phyloP scores from a whole-genome alignment of 345 rosid species.

The Eucalyptus pauciflora region DNA sequence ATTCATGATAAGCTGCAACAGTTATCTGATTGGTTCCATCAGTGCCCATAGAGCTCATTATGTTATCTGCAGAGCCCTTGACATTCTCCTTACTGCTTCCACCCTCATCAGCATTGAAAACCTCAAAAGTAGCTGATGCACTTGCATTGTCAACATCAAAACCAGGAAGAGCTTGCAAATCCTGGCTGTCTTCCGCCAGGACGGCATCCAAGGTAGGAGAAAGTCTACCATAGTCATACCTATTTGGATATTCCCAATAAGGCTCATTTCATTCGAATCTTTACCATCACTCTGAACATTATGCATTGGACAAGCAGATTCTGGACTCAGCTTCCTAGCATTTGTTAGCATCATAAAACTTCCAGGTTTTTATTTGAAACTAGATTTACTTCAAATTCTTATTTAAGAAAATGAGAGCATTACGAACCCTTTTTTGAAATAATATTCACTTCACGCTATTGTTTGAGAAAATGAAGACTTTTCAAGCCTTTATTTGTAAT shows the following conservation, averaged over 20 bases:
- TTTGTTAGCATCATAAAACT: conserved; percentile 51
- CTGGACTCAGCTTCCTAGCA: conserved; percentile 27
- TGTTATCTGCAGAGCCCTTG: conserved; percentile 1
- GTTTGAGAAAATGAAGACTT: no score
- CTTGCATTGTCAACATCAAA: conserved; percentile 1
- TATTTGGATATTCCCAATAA: conserved; percentile 50
- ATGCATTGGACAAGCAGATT: conserved; percentile 10
- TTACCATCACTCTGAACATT: conserved; percentile 37
- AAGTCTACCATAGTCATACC: conserved; percentile 56
- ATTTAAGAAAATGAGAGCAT: no score
- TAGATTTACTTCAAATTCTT: no score
- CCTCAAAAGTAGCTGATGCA: background rate
- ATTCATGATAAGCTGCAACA: conserved; percentile 5
- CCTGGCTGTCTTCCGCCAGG: conserved; percentile 39
- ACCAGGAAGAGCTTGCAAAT: conserved; percentile 3
- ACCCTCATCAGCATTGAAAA: conserved; percentile 3
- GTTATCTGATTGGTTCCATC: conserved; percentile 6
- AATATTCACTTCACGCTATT: no score
- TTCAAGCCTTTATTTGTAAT: no score
- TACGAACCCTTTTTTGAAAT: no score
- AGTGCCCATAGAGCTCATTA: background rate
- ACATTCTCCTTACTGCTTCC: background rate
- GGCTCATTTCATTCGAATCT: conserved; percentile 86
- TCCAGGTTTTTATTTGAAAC: no score
- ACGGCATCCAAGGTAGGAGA: conserved; percentile 71